A percentile compares a stretch with the other conserved stretches of the same genome.
phyloP scores from a whole-genome alignment of 2,329 filamentous ascomycete genomes.

The Ophiostoma australiae region DNA sequence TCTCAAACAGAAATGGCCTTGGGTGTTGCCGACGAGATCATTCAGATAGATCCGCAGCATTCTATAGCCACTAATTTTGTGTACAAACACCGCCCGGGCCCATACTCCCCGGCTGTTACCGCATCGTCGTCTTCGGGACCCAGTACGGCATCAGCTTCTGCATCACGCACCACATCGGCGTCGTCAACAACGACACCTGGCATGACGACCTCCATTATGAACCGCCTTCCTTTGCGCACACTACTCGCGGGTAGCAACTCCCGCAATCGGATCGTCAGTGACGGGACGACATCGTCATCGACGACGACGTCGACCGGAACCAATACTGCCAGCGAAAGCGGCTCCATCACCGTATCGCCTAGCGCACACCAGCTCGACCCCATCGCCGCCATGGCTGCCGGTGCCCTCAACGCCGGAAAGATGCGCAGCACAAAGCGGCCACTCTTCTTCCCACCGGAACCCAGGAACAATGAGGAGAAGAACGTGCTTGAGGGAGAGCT shows the following conservation, averaged over 20 bases:
- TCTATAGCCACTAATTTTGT: slow-evolving; percentile 16
- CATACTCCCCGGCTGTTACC: background rate
- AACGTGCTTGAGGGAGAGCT: slow-evolving; percentile 15
- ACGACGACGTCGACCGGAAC: background rate
- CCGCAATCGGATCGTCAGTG: background rate
- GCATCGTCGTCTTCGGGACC: slow-evolving; percentile 12
- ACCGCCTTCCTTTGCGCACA: background rate
- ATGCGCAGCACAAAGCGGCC: slow-evolving; percentile 13
- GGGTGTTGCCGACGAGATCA: slow-evolving; percentile 25
- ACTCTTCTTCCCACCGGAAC: slow-evolving; percentile 6
- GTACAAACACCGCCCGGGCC: background rate
- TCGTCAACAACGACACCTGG: slow-evolving; percentile 12
- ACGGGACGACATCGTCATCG: background rate
- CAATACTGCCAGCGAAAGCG: slow-evolving; percentile 12
- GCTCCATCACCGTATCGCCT: background rate
- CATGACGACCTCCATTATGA: background rate
- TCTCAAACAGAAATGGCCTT: slow-evolving; percentile 18
- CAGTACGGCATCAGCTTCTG: background rate
- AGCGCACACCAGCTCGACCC: slow-evolving; percentile 14
- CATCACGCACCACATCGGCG: slow-evolving; percentile 9
- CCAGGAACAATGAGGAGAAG: slow-evolving; percentile 1
- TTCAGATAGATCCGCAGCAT: slow-evolving; percentile 21
- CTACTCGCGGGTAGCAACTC: background rate
- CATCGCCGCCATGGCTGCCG: slow-evolving; percentile 16
- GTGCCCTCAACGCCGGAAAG: background rate